Evolutionary conservation across 208 protist genomes (phyloP), one percentile per base, ranked within the genome.

Genomic region (Naegleria fowleri): DNA sequence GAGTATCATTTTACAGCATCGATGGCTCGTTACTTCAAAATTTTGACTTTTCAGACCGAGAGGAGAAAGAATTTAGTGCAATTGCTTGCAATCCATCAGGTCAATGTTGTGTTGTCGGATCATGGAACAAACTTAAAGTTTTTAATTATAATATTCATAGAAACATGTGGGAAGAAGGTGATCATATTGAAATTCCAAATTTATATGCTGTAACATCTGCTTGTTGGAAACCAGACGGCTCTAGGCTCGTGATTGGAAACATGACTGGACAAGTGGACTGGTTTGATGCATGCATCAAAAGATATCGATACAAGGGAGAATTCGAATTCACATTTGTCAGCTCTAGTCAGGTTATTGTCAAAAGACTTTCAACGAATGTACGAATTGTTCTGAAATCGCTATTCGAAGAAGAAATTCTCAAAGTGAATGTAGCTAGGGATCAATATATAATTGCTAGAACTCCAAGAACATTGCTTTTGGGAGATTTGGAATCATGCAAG

Each of bases 321-420:
- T 99, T 99, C 93, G 98, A 99, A 94, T 98, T 99, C 93, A 98
- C 97, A 84, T 99, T 98, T 95, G 97, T 99, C 29, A 97, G 96
- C 92, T 94, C 97, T 91, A 97, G 96, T 86, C 97, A 98, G 92
- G 97, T 99, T 19, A 98, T 99, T 92, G 98, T 99, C 87, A 98
- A 98, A 94, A 94, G 96, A 33, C 93, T 99, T 25, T 93, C 95
- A 15, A 97, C 95, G 11, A 96, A 96, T 55, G 96, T 95, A 15
- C 94, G 96, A 76, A 97, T 98, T 52, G 96, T 98, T 36, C 94
- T 99, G 90, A 98, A 98, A 93, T 98, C 97, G 48, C 96, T 97
- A 90, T 95, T 97, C 93, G 96, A 96, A 39, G 96, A 98, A 90
- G 98, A 98, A 93, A 97, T 99, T 52, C 94, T 96, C 91, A 98